Evolutionary conservation across 2,329 filamentous ascomycete genomes (phyloP), one percentile per base, ranked within the genome.

Genomic region (Acrocalymma vagum): DNA sequence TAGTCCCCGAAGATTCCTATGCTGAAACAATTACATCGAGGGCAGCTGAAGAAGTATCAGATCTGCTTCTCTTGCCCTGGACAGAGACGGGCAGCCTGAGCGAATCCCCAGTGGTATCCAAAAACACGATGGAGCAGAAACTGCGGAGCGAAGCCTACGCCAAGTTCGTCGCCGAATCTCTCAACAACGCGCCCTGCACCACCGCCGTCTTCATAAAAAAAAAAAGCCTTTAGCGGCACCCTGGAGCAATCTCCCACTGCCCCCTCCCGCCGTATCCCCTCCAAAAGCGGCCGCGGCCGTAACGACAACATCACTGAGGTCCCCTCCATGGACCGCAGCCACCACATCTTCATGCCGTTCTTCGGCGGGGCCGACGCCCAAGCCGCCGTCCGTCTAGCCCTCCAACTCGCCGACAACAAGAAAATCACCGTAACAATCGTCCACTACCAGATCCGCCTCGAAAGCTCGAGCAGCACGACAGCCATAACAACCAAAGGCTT

Each of bases 41-140:
- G 48, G 87, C 72, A 5, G 40, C 67, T 21, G 44, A 13, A 10
- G 16, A 6, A 11, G 9, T 87, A 1, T 78, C 81, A 6, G 83
- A 90, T 42, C 80, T 87, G 9, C 77, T 94, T 7, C 78, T 96
- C 5, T 79, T 96, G 6, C 91, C 91, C 0, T 96, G 92, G 91
- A 90, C 86, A 54, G 87, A 93, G 53, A 84, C 83, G 0, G 89
- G 88, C 8, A 10, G 9, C 6, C 33, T 36, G 23, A 36, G 16
- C 23, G 20, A 2, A 15, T 25, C 27, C 21, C 15, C 8, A 27
- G 28, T n/a, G 14, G 23, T 15, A 22, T 23, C 13, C 10, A 22
- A 4, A 16, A 22, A 11, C 6, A 9, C 18, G 15, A 28, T 10
- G 14, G 24, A 8, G 16, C 29, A 16, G 26, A 17, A 9, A 9